phyloP scores from a whole-genome alignment of 192 early-diverging fungal species.

The Coemansia sp. region DNA sequence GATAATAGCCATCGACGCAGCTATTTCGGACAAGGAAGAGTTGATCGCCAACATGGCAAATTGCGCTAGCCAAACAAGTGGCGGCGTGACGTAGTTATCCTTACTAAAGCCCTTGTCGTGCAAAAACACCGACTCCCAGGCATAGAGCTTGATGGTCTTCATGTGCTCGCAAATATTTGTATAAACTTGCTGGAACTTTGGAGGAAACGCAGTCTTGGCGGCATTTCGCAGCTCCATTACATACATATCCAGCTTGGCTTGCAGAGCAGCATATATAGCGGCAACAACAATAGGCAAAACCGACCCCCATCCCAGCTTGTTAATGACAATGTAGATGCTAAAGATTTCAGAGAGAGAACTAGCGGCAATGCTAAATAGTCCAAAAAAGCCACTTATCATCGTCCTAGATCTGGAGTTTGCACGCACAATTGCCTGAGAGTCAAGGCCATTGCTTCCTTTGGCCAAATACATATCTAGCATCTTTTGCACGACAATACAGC shows the following conservation, averaged over 20 bases:
- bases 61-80: background rate
- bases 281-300: constrained; percentile 19
- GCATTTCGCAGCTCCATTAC: background rate
- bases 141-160: constrained; percentile 68
- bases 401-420: background rate
- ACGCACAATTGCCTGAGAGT: background rate
- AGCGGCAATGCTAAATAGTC: background rate
- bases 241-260: background rate
- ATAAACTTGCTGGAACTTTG: constrained; percentile 6
- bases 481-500: background rate
- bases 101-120: constrained; percentile 17
- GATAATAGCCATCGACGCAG: constrained; percentile 60
- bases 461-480: background rate
- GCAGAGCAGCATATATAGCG: background rate
- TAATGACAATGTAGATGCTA: constrained; percentile 17
- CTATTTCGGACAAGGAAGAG: constrained; percentile 49
- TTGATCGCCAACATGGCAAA: constrained; percentile 8
- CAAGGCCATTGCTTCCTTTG: constrained; percentile 2
- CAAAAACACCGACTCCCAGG: constrained; percentile 56
- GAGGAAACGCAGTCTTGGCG: background rate
- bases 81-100: background rate
- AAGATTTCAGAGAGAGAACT: constrained; percentile 3
- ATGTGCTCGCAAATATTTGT: constrained; percentile 43
- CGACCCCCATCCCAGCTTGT: constrained; percentile 14
- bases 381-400: background rate